Evolutionary conservation across 352 stramenopile species (phyloP), one percentile per base, ranked within the genome.

Genomic region (Phytophthora multivora): DNA sequence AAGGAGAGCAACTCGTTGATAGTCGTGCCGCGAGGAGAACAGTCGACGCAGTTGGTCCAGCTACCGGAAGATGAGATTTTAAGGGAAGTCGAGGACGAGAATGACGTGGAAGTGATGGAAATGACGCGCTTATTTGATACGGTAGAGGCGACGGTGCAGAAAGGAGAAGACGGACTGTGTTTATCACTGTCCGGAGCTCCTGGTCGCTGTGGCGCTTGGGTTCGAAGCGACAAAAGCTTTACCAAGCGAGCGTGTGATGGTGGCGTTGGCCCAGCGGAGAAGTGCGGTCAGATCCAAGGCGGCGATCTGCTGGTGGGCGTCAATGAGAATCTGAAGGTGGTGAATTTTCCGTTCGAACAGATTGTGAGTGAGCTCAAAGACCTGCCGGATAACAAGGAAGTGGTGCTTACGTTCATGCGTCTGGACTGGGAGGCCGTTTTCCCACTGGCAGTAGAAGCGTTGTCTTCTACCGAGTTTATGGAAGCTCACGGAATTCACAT

Each of bases 171-270:
- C 50, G 87, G 87, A 1, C 43, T 96, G 16, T 94, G 87, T 62
- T 68, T 96, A 6, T 96, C 87, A 15, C 63, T 96, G 0, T 89
- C 87, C 3, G 87, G 87, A 2, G 80, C 86, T 16, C 82, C 82
- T 12, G 74, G 77, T 11, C 87, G 86, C 9, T 86, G 73, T 15
- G 87, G 87, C 5, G 85, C 85, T 9, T 96, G 87, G 87, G 85
- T 96, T 47, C 85, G 83, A 30, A 92, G 79, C 21, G 84, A 93
- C 21, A 81, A 74, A 45, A 86, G 78, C 49, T 94, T 93, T 43
- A 91, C 82, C 15, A 73, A 65, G 2, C 76, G 73, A 38, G 51
- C 66, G 2, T 30, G 43, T 21, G 71, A 88, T 58, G 74, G 81
- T 10, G 68, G 69, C 0, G 30, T 89, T 13, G 87, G 87, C 1